Evolutionary conservation across 1,284 basidiomycete genomes (phyloP).

Genomic region (Leucoagaricus sp.): DNA sequence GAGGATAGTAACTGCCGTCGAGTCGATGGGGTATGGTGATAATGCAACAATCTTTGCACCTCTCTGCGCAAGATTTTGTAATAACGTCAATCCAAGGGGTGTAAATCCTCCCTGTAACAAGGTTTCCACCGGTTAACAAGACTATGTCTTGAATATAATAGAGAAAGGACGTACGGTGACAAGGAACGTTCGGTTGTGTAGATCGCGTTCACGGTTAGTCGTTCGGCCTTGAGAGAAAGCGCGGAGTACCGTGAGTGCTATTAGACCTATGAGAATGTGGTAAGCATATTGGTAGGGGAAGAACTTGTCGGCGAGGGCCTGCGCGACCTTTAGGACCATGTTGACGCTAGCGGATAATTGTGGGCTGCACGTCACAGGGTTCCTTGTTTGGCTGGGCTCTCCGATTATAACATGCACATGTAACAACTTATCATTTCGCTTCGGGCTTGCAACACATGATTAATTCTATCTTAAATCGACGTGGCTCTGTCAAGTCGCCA

Average conservation of each 20-base stretch:
- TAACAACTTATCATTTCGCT: too few species aligned
- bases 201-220: slow-evolving; percentile 69
- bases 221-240: slow-evolving; percentile 66
- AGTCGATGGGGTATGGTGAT: slow-evolving; percentile 56
- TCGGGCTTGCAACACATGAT: too few species aligned
- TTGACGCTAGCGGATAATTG: background rate
- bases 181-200: slow-evolving; percentile 70
- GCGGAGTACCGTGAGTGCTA: slow-evolving; percentile 48
- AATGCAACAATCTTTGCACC: slow-evolving; percentile 79
- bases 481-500: too few species aligned
- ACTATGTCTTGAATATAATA: background rate
- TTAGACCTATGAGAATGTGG: slow-evolving; percentile 47
- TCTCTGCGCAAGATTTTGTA: slow-evolving; percentile 63
- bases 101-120: slow-evolving; percentile 66
- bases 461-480: too few species aligned
- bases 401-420: too few species aligned
- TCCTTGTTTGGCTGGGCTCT: background rate
- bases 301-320: slow-evolving; percentile 19
- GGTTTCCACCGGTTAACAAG: background rate
- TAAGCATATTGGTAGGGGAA: slow-evolving; percentile 42
- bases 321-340: slow-evolving; percentile 10
- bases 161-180: slow-evolving; percentile 53
- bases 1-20: slow-evolving; percentile 55
- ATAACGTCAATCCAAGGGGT: slow-evolving; percentile 64
- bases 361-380: background rate